A percentile compares a stretch with the other conserved stretches of the same genome.
Conservation (phyloP, 169 alveolate species). For the Toxoplasma gondii region DNA sequence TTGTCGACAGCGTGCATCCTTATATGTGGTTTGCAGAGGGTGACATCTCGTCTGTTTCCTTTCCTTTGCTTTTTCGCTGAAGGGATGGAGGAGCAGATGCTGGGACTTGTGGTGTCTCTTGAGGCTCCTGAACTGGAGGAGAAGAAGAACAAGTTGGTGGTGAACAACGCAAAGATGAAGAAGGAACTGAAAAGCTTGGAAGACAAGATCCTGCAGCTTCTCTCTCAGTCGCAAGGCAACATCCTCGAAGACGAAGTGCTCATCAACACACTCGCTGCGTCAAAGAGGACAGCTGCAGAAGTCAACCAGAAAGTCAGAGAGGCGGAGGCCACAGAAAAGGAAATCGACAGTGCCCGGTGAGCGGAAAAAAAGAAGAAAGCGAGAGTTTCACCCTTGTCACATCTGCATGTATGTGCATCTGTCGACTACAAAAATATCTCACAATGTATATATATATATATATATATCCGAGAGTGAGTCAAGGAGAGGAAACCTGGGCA, state of each 20-base stretch:
- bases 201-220: slow-evolving; percentile 91
- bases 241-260: slow-evolving; percentile 95
- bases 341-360: slow-evolving; percentile 87
- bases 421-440: neutral
- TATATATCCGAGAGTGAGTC: too few relatives aligned
- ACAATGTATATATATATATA: too few relatives aligned
- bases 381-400: neutral
- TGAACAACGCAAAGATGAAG: slow-evolving; percentile 87
- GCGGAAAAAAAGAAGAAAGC: neutral
- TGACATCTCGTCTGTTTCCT: too few relatives aligned
- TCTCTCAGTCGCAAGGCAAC: slow-evolving; percentile 78
- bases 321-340: slow-evolving; percentile 88
- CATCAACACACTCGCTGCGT: slow-evolving; percentile 91
- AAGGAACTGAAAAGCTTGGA: slow-evolving; percentile 87
- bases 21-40: too few relatives aligned
- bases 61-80: neutral
- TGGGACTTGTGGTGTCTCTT: slow-evolving; percentile 89
- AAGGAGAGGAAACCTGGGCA: neutral
- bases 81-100: slow-evolving; percentile 94
- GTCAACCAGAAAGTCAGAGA: slow-evolving; percentile 89
- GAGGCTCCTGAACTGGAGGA: slow-evolving; percentile 94
- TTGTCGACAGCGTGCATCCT: too few relatives aligned
- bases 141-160: slow-evolving; percentile 85
- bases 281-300: slow-evolving; percentile 93
- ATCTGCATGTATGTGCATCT: neutral